Conservation (phyloP, 2,329 filamentous ascomycete species). For the Fusarium austroafricanum region DNA sequence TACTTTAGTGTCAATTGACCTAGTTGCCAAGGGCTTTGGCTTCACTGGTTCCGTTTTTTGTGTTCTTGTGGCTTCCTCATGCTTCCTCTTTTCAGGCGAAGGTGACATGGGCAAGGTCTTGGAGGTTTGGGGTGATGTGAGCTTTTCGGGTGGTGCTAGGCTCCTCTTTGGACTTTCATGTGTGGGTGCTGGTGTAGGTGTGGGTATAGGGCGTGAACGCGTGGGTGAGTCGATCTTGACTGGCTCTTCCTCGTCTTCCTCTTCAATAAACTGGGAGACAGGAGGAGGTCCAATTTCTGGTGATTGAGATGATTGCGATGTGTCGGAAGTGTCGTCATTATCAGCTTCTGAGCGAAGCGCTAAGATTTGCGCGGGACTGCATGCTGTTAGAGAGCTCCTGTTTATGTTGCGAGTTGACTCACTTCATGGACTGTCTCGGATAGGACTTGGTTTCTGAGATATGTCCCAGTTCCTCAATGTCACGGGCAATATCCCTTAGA, state of each 20-base stretch:
- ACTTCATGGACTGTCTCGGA: conserved; percentile 76
- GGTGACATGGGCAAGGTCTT: conserved; percentile 34
- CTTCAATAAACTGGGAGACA: conserved; percentile 68
- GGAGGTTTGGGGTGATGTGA: conserved; percentile 47
- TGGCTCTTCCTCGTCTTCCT: conserved; percentile 65
- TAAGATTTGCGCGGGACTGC: conserved; percentile 70
- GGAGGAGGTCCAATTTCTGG: conserved; percentile 68
- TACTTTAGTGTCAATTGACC: conserved; percentile 11
- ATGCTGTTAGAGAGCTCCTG: conserved; percentile 47
- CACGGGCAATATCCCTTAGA: conserved; percentile 66
- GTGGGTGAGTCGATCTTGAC: conserved; percentile 64
- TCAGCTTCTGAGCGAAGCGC: conserved; percentile 65
- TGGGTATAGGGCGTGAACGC: conserved; percentile 32
- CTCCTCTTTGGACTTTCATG: conserved; percentile 43
- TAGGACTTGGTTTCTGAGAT: conserved; percentile 78
- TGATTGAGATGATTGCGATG: conserved; percentile 71
- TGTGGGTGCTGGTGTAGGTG: conserved; percentile 16
- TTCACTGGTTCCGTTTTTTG: conserved; percentile 1
- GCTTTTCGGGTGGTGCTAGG: conserved; percentile 48
- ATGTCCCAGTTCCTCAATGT: conserved; percentile 62
- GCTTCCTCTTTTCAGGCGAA: conserved; percentile 48
- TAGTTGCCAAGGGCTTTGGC: conserved; percentile 5
- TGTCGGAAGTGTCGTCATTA: conserved; percentile 58
- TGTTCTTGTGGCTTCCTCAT: conserved; percentile 1
- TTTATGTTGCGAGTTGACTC: conserved; percentile 48